Evolutionary conservation across 208 protist genomes (phyloP).

Genomic region (Leishmania turanica): DNA sequence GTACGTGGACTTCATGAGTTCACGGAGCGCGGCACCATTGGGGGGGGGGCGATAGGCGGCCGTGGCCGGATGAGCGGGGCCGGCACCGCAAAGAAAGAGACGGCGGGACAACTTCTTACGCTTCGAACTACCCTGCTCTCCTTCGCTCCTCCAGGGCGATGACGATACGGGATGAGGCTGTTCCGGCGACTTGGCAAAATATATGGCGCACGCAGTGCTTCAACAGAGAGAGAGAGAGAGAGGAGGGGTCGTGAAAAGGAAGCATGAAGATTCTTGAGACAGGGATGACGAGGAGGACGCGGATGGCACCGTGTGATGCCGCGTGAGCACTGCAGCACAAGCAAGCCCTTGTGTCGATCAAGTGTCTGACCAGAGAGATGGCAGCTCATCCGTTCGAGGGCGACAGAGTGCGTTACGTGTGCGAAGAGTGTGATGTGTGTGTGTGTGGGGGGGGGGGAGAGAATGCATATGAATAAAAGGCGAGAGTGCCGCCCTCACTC

Average conservation of each 20-base stretch:
- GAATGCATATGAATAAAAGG: not conserved
- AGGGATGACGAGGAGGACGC: not conserved
- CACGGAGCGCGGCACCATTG: not conserved
- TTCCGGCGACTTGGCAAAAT: not conserved
- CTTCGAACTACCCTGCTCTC: not conserved
- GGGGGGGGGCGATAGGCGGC: not conserved
- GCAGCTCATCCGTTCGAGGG: not conserved
- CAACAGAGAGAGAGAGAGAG: not conserved
- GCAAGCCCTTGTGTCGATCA: not conserved
- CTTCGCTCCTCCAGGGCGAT: not conserved
- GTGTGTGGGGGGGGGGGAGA: too few species aligned
- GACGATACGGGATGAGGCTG: not conserved
- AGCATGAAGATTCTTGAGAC: not conserved
- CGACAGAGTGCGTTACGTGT: not conserved
- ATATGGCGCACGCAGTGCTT: not conserved
- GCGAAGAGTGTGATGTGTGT: not conserved
- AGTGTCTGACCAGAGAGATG: not conserved
- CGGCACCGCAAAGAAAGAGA: not conserved
- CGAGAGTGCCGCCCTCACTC: too few species aligned
- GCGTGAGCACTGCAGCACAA: not conserved
- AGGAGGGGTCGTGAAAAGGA: not conserved
- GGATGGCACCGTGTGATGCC: not conserved
- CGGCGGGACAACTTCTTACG: not conserved
- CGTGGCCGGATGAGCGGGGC: not conserved
- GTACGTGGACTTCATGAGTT: constrained; percentile 30